Percentiles rank a stretch among this genome's conserved stretches.
Evolutionary conservation across 2,329 filamentous ascomycete species (phyloP).

Genomic region (Magnaporthales sp.): DNA sequence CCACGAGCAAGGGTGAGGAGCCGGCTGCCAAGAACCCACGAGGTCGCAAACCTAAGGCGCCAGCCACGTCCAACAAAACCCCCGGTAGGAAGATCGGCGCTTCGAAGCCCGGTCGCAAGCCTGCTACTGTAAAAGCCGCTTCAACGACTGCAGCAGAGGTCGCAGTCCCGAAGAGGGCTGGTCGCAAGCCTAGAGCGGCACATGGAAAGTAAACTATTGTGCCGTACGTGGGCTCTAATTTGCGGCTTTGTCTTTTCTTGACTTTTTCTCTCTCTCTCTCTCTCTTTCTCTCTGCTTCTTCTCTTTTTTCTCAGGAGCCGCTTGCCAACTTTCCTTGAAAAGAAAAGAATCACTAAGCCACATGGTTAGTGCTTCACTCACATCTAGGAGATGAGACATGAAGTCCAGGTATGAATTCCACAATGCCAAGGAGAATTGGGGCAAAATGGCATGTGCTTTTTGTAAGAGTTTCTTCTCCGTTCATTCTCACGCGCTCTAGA

Average conservation of each 20-base stretch:
- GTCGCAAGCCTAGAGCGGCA: background rate
- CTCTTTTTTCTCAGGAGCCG: too few relatives aligned
- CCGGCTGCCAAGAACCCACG: background rate
- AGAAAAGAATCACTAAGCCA: too few relatives aligned
- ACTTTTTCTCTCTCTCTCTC: too few relatives aligned
- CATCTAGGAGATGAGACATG: too few relatives aligned
- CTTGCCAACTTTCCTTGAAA: background rate
- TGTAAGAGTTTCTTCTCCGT: background rate
- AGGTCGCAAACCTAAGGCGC: background rate
- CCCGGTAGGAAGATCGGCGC: background rate
- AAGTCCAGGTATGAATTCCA: too few relatives aligned
- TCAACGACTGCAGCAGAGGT: background rate
- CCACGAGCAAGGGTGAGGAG: conserved; percentile 14
- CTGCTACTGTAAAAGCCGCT: background rate
- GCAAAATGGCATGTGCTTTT: background rate
- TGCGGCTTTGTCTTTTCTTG: background rate
- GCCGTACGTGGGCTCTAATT: background rate
- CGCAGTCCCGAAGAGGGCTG: background rate
- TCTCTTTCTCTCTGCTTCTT: too few relatives aligned
- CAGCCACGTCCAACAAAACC: background rate
- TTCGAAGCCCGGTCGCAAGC: background rate
- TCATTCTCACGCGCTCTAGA: background rate
- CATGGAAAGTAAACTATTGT: background rate
- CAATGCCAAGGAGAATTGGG: too few relatives aligned
- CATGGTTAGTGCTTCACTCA: too few relatives aligned